A percentile compares a stretch with the other conserved stretches of the same genome.
Evolutionary conservation across 345 rosid species (phyloP).

Genomic region (Draba incana): DNA sequence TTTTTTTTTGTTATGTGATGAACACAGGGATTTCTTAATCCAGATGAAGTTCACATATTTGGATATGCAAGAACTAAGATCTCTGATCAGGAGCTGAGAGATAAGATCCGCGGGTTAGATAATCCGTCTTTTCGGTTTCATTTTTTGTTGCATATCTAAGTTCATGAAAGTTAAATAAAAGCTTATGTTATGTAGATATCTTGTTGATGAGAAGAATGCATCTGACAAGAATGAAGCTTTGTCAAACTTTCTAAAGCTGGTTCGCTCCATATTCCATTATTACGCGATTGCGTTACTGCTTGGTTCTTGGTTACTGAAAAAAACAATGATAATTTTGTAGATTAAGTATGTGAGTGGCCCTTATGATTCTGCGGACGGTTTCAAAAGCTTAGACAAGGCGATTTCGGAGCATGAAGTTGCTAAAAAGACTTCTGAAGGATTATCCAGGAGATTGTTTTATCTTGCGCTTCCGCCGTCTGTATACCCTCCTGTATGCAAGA

Average conservation of each 20-base stretch:
- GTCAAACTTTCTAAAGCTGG: slow-evolving; percentile 75
- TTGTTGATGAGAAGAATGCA: slow-evolving; percentile 52
- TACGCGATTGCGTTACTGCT: not conserved
- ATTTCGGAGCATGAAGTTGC: slow-evolving; percentile 74
- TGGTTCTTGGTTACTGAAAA: slow-evolving; percentile 2
- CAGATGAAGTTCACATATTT: slow-evolving; percentile 80
- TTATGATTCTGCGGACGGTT: slow-evolving; percentile 85
- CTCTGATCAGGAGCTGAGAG: slow-evolving; percentile 71
- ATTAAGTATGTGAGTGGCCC: slow-evolving; percentile 92
- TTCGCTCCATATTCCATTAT: slow-evolving; percentile 43
- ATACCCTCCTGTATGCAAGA: slow-evolving; percentile 89
- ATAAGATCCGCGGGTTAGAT: slow-evolving; percentile 64
- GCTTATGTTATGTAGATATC: slow-evolving; percentile 57
- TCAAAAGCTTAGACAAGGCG: slow-evolving; percentile 67
- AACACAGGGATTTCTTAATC: slow-evolving; percentile 70
- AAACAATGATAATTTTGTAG: no score
- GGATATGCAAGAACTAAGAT: slow-evolving; percentile 95
- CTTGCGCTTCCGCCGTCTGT: slow-evolving; percentile 97
- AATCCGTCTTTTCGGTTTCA: not conserved
- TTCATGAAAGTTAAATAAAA: not conserved
- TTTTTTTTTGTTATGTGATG: slow-evolving; percentile 11
- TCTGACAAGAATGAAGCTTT: slow-evolving; percentile 48
- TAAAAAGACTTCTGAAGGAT: slow-evolving; percentile 65
- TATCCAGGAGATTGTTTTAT: slow-evolving; percentile 87
- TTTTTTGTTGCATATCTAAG: no score